Evolutionary conservation across 345 rosid genomes (phyloP), one percentile per base, ranked within the genome.

Genomic region (Salix suchowensis): DNA sequence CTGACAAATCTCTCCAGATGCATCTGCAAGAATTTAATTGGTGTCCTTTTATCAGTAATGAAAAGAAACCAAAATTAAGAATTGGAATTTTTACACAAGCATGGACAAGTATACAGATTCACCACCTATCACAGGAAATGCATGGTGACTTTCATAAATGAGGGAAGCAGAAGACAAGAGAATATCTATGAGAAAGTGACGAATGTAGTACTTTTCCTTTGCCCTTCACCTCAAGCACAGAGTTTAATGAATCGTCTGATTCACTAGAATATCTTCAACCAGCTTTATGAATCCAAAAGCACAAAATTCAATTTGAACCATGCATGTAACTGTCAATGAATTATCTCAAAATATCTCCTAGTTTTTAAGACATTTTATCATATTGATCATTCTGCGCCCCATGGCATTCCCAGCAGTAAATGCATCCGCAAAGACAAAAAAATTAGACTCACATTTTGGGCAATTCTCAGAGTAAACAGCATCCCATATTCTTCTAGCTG

Each of bases 401-500:
- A 55, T 55, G 14, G 14, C 14, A 55, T 21, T 55, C 24, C 62
- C 62, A 55, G 62, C 14, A 55, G 62, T n/a, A 24, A 16, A 2
- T 40, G n/a, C 14, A 46, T 14, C 24, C 21, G 30, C 68, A 30
- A 14, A 72, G 62, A n/a, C 5, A 67, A 30, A 65, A 46, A 48
- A 36, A 15, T 37, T 71, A 54, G 77, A 80, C 84, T 87, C 76
- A 92, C 98, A 88, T 88, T 90, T 91, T 74, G 94, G 97, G 83
- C 98, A 94, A 77, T 94, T 94, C 75, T 92, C 98, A 18, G 91
- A 86, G 82, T 94, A 94, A 68, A 92, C 74, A 69, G 98, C 96
- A 83, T 94, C 98, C 98, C 98, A 94, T 86, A 94, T 92, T 86
- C 98, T 89, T 87, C 96, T 84, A 80, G 98, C 97, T 62, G 98